phyloP scores from a whole-genome alignment of 164 flowering plant species.

The Amborella trichopoda region DNA sequence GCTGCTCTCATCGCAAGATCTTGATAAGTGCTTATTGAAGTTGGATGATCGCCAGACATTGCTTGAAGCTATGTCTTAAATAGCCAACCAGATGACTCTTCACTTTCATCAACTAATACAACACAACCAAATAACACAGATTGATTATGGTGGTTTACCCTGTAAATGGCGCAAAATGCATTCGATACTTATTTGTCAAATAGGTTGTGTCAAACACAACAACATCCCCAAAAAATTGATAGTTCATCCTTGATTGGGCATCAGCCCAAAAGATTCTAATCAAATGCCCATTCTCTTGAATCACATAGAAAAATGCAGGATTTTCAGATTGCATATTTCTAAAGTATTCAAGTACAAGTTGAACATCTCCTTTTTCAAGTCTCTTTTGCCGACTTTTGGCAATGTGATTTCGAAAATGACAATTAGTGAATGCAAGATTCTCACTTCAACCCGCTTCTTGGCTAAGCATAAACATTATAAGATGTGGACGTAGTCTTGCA shows the following conservation, averaged over 20 bases:
- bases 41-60: too few species aligned
- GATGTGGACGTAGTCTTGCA: neutral
- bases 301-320: conserved; percentile 7
- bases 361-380: conserved; percentile 4
- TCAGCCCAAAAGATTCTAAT: conserved; percentile 7
- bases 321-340: conserved; percentile 7
- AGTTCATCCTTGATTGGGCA: conserved; percentile 6
- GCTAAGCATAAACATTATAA: neutral
- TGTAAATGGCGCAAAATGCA: conserved; percentile 4
- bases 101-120: too few species aligned
- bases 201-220: conserved; percentile 5
- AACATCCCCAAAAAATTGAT: conserved; percentile 7
- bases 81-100: too few species aligned
- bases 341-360: conserved; percentile 3
- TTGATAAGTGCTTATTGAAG: too few species aligned
- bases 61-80: too few species aligned
- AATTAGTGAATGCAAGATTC: neutral
- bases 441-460: neutral
- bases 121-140: too few species aligned
- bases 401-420: neutral
- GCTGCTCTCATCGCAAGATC: too few species aligned
- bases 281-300: conserved; percentile 3
- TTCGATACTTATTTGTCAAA: conserved; percentile 1
- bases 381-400: neutral
- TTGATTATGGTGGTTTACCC: too few species aligned